Percentiles rank a stretch among this genome's conserved stretches.
phyloP scores from a whole-genome alignment of 768 basidiomycete species.

The Solioccasus polychromus region DNA sequence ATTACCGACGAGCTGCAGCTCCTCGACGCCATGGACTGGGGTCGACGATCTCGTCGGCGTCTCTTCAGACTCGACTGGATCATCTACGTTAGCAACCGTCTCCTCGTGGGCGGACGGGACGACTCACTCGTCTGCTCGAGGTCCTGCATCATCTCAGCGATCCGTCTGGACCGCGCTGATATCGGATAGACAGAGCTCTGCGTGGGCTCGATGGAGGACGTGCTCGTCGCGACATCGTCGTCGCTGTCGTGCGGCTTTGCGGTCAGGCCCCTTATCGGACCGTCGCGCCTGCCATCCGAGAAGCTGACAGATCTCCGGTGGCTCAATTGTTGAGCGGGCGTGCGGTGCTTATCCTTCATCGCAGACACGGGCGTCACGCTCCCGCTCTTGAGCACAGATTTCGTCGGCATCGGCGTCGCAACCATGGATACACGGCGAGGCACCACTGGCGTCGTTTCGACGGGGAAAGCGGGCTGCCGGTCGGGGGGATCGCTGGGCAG shows the following conservation, averaged over 20 bases:
- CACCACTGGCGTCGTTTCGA: conserved; percentile 21
- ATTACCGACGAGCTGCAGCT: conserved; percentile 44
- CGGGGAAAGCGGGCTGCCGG: not conserved
- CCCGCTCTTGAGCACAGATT: conserved; percentile 41
- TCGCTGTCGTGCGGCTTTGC: conserved; percentile 36
- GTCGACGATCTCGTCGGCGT: conserved; percentile 57
- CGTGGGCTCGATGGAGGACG: conserved; percentile 15
- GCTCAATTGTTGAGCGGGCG: conserved; percentile 46
- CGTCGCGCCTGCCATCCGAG: conserved; percentile 88
- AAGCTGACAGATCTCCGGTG: conserved; percentile 92
- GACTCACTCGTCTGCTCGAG: conserved; percentile 70
- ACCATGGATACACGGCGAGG: conserved; percentile 10
- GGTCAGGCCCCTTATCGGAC: conserved; percentile 74
- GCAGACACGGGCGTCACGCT: conserved; percentile 57
- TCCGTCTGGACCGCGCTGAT: conserved; percentile 75
- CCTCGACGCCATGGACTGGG: conserved; percentile 43
- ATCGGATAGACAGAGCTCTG: conserved; percentile 38
- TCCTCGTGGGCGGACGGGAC: conserved; percentile 18
- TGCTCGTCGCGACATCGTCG: conserved; percentile 30
- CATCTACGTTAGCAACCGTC: not conserved
- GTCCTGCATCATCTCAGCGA: conserved; percentile 74
- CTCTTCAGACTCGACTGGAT: conserved; percentile 37
- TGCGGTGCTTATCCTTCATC: conserved; percentile 55
- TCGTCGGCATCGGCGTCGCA: conserved; percentile 32
- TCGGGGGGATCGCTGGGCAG: conserved; percentile 15